These are phyloP conservation scores for Stentor coeruleus DNA, from an alignment of 73 alveolate genomes.

Conservation along the genomic window DNA sequence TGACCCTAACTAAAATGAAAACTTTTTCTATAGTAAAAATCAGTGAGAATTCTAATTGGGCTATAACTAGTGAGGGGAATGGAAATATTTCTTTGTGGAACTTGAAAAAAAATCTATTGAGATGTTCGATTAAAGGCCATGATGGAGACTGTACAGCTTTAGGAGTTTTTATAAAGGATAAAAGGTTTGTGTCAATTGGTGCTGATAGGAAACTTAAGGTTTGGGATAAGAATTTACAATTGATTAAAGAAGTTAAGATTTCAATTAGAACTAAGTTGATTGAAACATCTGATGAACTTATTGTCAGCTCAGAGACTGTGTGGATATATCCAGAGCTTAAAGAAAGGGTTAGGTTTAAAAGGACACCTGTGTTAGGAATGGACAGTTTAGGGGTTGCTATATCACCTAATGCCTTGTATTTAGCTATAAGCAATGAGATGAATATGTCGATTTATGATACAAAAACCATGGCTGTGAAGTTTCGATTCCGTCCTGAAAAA, in stretches of 20 bases:
- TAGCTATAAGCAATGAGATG: neutral
- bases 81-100: neutral
- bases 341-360: neutral
- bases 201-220: neutral
- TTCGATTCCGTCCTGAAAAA: neutral
- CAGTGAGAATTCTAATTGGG: neutral
- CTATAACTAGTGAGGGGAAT: neutral
- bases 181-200: too few relatives aligned
- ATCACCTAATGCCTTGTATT: neutral
- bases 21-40: neutral
- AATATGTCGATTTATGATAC: neutral
- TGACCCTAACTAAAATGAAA: neutral
- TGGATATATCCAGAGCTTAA: neutral
- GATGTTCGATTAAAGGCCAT: neutral
- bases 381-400: neutral
- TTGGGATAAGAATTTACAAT: neutral
- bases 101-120: too few relatives aligned
- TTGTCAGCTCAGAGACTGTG: neutral
- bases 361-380: neutral
- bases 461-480: neutral
- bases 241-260: too few relatives aligned
- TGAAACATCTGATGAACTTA: neutral
- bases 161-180: too few relatives aligned
- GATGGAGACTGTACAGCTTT: neutral
- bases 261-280: neutral